phyloP scores from a whole-genome alignment of 768 basidiomycete species.

The Lentinula lateritia region DNA sequence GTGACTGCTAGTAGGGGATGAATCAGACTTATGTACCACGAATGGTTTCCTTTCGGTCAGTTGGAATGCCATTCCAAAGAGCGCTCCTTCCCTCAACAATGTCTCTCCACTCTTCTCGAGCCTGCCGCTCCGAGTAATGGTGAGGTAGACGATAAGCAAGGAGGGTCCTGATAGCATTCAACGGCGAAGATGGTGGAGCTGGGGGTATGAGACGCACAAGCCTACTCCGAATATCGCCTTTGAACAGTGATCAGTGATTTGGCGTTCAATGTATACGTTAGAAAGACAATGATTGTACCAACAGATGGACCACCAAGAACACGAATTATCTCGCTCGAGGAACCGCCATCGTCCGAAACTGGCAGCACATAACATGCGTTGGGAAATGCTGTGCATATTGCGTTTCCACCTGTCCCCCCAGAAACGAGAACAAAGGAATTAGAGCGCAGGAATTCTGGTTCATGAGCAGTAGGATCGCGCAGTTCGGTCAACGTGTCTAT shows the following conservation, averaged over 20 bases:
- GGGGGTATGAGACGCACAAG: conserved; percentile 82
- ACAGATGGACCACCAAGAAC: conserved; percentile 86
- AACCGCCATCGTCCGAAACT: conserved; percentile 94
- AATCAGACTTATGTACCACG: conserved; percentile 47
- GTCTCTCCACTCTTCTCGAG: conserved; percentile 86
- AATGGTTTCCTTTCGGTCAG: conserved; percentile 87
- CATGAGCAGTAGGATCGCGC: not conserved
- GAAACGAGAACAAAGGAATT: conserved; percentile 71
- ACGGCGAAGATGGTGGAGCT: conserved; percentile 50
- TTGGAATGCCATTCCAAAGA: conserved; percentile 83
- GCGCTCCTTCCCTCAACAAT: conserved; percentile 83
- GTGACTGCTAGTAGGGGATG: not conserved
- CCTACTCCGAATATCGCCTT: conserved; percentile 86
- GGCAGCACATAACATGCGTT: conserved; percentile 80
- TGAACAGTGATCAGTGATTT: not conserved
- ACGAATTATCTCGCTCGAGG: conserved; percentile 90
- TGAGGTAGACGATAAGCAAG: conserved; percentile 77
- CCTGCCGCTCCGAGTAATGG: conserved; percentile 61
- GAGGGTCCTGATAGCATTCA: conserved; percentile 70
- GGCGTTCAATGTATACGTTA: conserved; percentile 8
- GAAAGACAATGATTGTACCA: conserved; percentile 34
- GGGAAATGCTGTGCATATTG: conserved; percentile 81
- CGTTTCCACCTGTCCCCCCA: conserved; percentile 93
- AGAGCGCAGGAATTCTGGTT: not conserved
- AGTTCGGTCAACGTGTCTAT: not conserved